phyloP scores from a whole-genome alignment of 2,329 filamentous ascomycete species.

The Monilinia fructigena region DNA sequence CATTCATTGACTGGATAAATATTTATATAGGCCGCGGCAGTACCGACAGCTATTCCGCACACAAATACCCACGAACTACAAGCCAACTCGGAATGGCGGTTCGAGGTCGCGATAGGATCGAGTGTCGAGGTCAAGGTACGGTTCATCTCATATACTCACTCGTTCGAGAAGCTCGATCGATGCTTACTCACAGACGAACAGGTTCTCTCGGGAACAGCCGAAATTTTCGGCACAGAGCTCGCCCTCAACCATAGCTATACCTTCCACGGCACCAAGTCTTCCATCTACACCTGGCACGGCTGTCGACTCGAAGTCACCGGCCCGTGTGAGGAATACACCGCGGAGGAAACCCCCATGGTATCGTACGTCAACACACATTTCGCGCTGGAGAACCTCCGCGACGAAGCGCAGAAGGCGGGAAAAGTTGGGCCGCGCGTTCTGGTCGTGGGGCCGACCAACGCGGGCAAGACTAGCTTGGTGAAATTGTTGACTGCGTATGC shows the following conservation, averaged over 20 bases:
- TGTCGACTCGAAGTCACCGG: constrained; percentile 79
- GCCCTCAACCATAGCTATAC: constrained; percentile 76
- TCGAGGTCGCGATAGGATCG: constrained; percentile 62
- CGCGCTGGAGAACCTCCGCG: constrained; percentile 72
- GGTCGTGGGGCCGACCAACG: constrained; percentile 72
- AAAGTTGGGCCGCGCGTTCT: constrained; percentile 75
- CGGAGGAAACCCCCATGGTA: constrained; percentile 78
- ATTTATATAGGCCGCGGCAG: constrained; percentile 32
- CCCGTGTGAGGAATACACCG: constrained; percentile 56
- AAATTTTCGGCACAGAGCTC: constrained; percentile 93
- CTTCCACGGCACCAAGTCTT: constrained; percentile 79
- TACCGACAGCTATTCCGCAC: constrained; percentile 41
- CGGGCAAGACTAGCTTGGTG: constrained; percentile 80
- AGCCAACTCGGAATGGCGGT: constrained; percentile 74
- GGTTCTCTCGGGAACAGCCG: constrained; percentile 78
- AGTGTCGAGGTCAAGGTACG: constrained; percentile 54
- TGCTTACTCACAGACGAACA: constrained; percentile 44
- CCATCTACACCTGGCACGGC: constrained; percentile 89
- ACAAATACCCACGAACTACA: constrained; percentile 53
- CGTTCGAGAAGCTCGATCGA: constrained; percentile 25
- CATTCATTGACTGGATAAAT: constrained; percentile 7
- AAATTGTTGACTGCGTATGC: constrained; percentile 79
- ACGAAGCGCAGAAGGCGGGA: constrained; percentile 52
- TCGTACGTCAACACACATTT: constrained; percentile 85
- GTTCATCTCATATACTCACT: background rate